Evolutionary conservation across 2,329 filamentous ascomycete species (phyloP).

Genomic region (Onygenales sp.): DNA sequence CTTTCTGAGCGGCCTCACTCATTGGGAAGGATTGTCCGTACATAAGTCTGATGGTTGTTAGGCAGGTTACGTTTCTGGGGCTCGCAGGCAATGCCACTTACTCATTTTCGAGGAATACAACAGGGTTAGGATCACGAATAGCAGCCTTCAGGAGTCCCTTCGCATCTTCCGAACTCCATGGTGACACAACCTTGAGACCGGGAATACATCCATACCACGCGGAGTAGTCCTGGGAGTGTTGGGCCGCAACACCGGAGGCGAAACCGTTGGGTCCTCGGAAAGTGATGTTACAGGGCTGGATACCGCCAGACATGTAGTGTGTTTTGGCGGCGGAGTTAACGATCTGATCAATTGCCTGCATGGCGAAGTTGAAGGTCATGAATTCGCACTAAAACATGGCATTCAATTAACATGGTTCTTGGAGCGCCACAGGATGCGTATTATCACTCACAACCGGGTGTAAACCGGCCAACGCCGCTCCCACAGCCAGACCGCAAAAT

Average conservation of each 20-base stretch:
- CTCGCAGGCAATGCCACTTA: slow-evolving; percentile 20
- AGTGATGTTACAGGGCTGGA: slow-evolving; percentile 98
- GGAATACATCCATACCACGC: slow-evolving; percentile 99
- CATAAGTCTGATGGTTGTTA: slow-evolving; percentile 47
- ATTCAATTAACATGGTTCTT: neutral
- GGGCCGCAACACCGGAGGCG: slow-evolving; percentile 85
- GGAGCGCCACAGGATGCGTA: neutral
- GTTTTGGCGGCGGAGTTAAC: slow-evolving; percentile 99
- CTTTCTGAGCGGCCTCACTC: slow-evolving; percentile 91
- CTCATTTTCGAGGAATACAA: slow-evolving; percentile 84
- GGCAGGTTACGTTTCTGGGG: slow-evolving; percentile 5
- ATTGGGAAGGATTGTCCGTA: slow-evolving; percentile 95
- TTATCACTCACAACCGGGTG: slow-evolving; percentile 68
- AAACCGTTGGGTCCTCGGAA: slow-evolving; percentile 99
- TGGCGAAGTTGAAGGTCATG: slow-evolving; percentile 99
- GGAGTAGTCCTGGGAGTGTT: slow-evolving; percentile 98
- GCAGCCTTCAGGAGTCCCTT: slow-evolving; percentile 97
- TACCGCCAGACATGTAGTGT: slow-evolving; percentile 99
- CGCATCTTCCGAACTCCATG: slow-evolving; percentile 95
- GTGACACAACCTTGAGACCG: slow-evolving; percentile 90
- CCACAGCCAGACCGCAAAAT: slow-evolving; percentile 87
- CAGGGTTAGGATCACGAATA: slow-evolving; percentile 96
- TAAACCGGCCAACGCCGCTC: slow-evolving; percentile 87
- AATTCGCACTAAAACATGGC: slow-evolving; percentile 68
- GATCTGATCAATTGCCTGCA: slow-evolving; percentile 99